A percentile compares a stretch with the other conserved stretches of the same genome.
phyloP scores from a whole-genome alignment of 352 stramenopile genomes.

The Phytophthora ohioensis region DNA sequence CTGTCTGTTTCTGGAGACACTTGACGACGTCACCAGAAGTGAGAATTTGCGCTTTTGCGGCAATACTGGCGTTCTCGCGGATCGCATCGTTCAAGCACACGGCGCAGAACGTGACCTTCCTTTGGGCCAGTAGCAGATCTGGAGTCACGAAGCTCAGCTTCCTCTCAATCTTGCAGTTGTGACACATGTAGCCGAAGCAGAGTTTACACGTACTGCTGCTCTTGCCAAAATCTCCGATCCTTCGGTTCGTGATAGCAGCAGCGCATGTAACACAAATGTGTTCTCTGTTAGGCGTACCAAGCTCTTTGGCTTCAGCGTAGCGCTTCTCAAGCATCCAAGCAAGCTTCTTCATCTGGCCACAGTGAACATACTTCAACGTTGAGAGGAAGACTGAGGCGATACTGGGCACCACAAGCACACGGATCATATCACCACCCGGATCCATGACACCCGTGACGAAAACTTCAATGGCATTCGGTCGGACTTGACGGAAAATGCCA shows the following conservation, averaged over 20 bases:
- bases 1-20: conserved; percentile 11
- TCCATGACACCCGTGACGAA: conserved; percentile 41
- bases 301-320: conserved; percentile 41
- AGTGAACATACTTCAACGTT: conserved; percentile 40
- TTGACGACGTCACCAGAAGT: conserved; percentile 18
- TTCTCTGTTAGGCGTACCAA: conserved; percentile 38
- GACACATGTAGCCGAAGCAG: conserved; percentile 45
- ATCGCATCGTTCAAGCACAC: conserved; percentile 42
- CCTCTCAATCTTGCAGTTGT: conserved; percentile 39
- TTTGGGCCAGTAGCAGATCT: conserved; percentile 38
- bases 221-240: conserved; percentile 36
- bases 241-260: conserved; percentile 28
- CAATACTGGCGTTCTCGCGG: conserved; percentile 31
- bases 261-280: conserved; percentile 41
- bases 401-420: conserved; percentile 36
- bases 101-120: conserved; percentile 48
- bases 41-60: conserved; percentile 35
- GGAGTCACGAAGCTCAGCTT: conserved; percentile 48
- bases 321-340: conserved; percentile 53
- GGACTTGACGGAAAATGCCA: conserved; percentile 44
- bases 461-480: conserved; percentile 41
- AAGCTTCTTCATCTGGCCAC: conserved; percentile 67
- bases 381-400: conserved; percentile 44
- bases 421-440: conserved; percentile 36
- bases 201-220: conserved; percentile 47